phyloP scores from a whole-genome alignment of 164 flowering plant genomes.

The Macadamia integrifolia region DNA sequence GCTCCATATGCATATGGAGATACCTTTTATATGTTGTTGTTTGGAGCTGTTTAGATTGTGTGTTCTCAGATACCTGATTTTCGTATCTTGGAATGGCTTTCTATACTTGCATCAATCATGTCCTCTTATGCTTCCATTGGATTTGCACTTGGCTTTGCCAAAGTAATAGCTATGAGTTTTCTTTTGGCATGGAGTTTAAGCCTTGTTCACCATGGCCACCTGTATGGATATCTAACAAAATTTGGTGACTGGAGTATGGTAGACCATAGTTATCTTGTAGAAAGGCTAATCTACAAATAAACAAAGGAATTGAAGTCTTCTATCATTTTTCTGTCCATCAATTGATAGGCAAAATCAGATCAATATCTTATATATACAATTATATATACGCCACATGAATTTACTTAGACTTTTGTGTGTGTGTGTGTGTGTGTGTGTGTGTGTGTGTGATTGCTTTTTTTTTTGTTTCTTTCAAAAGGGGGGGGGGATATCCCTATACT shows the following conservation, averaged over 20 bases:
- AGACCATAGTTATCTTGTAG: too few relatives aligned
- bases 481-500: too few relatives aligned
- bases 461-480: background rate
- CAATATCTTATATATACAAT: background rate
- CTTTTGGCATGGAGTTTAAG: background rate
- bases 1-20: conserved; percentile 44
- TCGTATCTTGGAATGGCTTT: conserved; percentile 64
- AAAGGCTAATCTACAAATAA: too few relatives aligned
- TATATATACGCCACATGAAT: background rate
- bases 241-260: too few relatives aligned
- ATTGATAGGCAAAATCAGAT: background rate
- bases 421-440: background rate
- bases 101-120: conserved; percentile 65
- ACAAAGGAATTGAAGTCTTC: background rate
- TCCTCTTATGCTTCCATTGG: conserved; percentile 48
- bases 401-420: background rate
- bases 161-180: background rate
- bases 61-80: conserved; percentile 75
- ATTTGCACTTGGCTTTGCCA: background rate
- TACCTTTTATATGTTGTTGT: conserved; percentile 46
- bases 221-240: too few relatives aligned
- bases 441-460: too few relatives aligned
- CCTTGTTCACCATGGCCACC: too few relatives aligned
- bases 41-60: conserved; percentile 54
- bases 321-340: background rate